These are phyloP conservation scores for Aspergillus puulaauensis DNA, from an alignment of 2,329 filamentous ascomycete species.

Conservation along the genomic window DNA sequence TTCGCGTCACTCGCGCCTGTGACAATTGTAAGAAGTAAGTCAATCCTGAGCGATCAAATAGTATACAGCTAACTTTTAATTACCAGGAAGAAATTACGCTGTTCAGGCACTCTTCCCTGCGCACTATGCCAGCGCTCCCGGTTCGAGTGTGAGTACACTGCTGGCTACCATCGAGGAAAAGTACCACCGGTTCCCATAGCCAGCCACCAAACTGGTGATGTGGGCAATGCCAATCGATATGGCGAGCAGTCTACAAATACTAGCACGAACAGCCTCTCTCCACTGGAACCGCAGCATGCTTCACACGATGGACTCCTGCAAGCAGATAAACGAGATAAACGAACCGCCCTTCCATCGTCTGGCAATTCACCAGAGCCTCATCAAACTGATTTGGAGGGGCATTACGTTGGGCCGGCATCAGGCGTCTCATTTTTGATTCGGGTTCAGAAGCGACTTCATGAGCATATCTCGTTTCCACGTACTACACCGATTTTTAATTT, in stretches of 20 bases:
- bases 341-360: neutral
- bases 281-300: neutral
- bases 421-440: slow-evolving; percentile 18
- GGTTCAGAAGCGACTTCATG: slow-evolving; percentile 15
- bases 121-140: slow-evolving; percentile 8
- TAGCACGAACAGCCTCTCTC: neutral
- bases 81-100: slow-evolving; percentile 16
- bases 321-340: slow-evolving; percentile 2
- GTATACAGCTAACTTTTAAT: neutral
- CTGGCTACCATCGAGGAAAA: slow-evolving; percentile 15
- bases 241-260: neutral
- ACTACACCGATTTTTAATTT: slow-evolving; percentile 19
- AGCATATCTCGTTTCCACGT: slow-evolving; percentile 10
- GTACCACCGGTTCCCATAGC: slow-evolving; percentile 10
- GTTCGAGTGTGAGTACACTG: slow-evolving; percentile 12
- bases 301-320: neutral
- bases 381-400: slow-evolving; percentile 18
- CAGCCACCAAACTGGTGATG: neutral
- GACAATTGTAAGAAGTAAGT: slow-evolving; percentile 15
- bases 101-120: slow-evolving; percentile 17
- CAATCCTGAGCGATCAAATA: neutral
- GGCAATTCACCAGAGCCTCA: slow-evolving; percentile 15
- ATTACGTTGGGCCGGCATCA: slow-evolving; percentile 17
- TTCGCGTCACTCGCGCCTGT: slow-evolving; percentile 18
- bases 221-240: neutral